Evolutionary conservation across 2,329 filamentous ascomycete genomes (phyloP).

Genomic region (Aspergillus fumigatus): DNA sequence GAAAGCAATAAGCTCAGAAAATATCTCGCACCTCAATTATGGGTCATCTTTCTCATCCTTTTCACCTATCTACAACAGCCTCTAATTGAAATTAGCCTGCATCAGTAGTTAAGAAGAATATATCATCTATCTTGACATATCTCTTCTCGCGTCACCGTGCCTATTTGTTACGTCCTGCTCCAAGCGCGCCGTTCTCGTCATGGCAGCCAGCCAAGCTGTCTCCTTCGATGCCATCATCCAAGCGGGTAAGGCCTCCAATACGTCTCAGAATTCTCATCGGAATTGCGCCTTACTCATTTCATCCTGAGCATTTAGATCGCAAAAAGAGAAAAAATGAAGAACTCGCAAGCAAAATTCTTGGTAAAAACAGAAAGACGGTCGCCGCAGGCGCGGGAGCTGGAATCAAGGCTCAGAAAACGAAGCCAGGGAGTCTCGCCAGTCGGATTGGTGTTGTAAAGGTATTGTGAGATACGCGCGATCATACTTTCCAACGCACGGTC

Average conservation of each 20-base stretch:
- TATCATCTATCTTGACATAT: neutral
- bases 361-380: slow-evolving; percentile 48
- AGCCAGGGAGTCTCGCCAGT: slow-evolving; percentile 52
- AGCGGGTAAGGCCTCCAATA: slow-evolving; percentile 37
- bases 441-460: slow-evolving; percentile 57
- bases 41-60: neutral
- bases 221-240: slow-evolving; percentile 51
- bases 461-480: slow-evolving; percentile 1
- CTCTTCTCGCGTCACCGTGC: neutral
- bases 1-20: neutral
- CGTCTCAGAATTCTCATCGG: slow-evolving; percentile 1
- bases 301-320: slow-evolving; percentile 38
- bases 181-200: slow-evolving; percentile 14
- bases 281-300: neutral
- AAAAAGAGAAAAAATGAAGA: slow-evolving; percentile 53
- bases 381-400: slow-evolving; percentile 41
- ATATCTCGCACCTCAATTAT: neutral
- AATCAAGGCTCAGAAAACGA: slow-evolving; percentile 38
- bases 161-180: neutral
- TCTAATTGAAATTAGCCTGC: neutral
- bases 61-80: neutral
- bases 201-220: slow-evolving; percentile 36
- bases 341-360: slow-evolving; percentile 57
- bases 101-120: neutral
- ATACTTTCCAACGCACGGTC: neutral